Conservation (phyloP, 768 basidiomycete genomes). For the Leccinum obscurum region DNA sequence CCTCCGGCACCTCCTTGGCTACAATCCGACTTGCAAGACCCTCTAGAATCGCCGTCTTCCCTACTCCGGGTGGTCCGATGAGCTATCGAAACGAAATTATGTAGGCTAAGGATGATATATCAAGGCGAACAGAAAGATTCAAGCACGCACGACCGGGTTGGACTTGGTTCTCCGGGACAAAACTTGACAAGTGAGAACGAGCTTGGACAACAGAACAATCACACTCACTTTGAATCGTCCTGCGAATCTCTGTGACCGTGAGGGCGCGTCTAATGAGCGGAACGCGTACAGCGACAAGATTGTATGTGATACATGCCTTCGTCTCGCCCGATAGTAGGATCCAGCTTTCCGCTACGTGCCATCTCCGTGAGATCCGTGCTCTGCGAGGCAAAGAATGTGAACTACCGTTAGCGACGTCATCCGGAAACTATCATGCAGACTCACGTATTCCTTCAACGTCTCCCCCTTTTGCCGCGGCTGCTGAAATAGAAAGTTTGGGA, state of each 20-base stretch:
- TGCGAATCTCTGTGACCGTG: constrained; percentile 65
- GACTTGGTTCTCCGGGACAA: constrained; percentile 88
- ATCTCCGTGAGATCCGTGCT: constrained; percentile 83
- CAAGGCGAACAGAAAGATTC: constrained; percentile 12
- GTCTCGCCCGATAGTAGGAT: constrained; percentile 88
- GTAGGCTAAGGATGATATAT: background rate
- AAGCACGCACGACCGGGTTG: constrained; percentile 72
- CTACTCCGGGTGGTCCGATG: constrained; percentile 86
- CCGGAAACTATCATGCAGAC: constrained; percentile 27
- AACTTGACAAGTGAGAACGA: constrained; percentile 42
- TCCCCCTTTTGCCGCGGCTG: constrained; percentile 78
- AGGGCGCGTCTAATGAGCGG: background rate
- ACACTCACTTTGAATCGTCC: constrained; percentile 84
- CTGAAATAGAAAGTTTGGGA: constrained; percentile 58
- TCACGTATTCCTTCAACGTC: constrained; percentile 76
- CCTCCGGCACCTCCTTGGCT: constrained; percentile 89
- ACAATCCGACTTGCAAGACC: constrained; percentile 87
- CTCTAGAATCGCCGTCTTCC: constrained; percentile 91
- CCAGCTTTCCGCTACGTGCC: constrained; percentile 81
- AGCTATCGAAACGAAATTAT: constrained; percentile 41
- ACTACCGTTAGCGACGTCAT: background rate
- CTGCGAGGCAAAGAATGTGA: constrained; percentile 35
- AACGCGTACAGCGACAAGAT: background rate
- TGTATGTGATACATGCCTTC: constrained; percentile 49
- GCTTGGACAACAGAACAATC: background rate